Conservation (phyloP, 179 eudicot species). For the Spinacia oleracea region DNA sequence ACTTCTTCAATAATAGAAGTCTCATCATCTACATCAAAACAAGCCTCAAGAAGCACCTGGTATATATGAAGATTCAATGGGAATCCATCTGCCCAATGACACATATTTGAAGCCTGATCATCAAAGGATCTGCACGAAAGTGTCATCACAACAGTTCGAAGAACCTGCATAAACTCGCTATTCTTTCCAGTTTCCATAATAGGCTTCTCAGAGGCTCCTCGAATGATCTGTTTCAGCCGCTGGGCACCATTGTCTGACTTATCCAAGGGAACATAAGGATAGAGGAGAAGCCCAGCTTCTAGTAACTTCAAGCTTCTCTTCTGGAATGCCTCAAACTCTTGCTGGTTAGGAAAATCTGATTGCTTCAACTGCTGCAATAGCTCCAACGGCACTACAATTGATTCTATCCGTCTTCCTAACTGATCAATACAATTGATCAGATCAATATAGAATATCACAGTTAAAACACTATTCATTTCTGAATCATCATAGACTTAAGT, state of each 20-base stretch:
- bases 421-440: conserved; percentile 28
- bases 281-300: conserved; percentile 79
- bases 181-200: conserved; percentile 69
- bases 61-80: conserved; percentile 79
- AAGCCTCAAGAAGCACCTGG: conserved; percentile 72
- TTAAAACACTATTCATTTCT: background rate
- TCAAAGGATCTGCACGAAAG: conserved; percentile 82
- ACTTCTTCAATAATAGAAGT: conserved; percentile 73
- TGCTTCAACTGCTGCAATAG: conserved; percentile 72
- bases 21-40: conserved; percentile 76
- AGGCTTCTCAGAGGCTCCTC: conserved; percentile 51
- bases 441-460: conserved; percentile 6
- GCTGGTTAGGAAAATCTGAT: conserved; percentile 73
- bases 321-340: conserved; percentile 75
- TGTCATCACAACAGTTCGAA: conserved; percentile 56
- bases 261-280: conserved; percentile 69
- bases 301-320: conserved; percentile 73
- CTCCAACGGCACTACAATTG: conserved; percentile 80
- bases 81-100: conserved; percentile 98
- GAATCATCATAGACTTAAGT: no score
- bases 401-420: conserved; percentile 82
- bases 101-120: conserved; percentile 53
- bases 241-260: conserved; percentile 52
- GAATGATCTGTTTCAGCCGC: conserved; percentile 63
- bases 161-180: conserved; percentile 63